Base-by-base conservation (phyloP, 495 filamentous ascomycete genomes). In the Penicillium bialowiezense region DNA sequence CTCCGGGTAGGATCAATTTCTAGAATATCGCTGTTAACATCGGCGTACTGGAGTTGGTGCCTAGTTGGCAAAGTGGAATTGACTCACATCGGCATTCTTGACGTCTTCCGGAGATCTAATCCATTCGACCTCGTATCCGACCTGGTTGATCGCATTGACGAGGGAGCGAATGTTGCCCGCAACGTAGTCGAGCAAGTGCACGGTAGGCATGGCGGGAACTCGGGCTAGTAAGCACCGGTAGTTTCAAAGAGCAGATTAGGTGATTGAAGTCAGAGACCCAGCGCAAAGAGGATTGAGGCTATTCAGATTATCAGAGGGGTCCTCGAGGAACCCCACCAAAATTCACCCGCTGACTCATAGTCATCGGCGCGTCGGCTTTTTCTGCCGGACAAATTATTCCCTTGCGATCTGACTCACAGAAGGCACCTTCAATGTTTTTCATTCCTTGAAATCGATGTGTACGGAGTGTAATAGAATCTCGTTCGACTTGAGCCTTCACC, bases 111-210 rank as follows among this genome's bases (percentile, higher is more conserved):
- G 95, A 9, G 79, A 80, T 47, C 78, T 88, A 53, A 98, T 77
- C 93, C 92, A 97, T 75, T 93, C 88, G 12, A 98, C 90, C 44
- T 84, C 81, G 65, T 91, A 97, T 48, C 95, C 93, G 45, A 90
- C 72, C 69, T 89, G 90, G 66, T 98, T 92, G 62, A 98, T 95
- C 54, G 93, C 93, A 72, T 98, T 98, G 63, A 90, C 91, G 56
- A 98, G 78, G 38, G 90, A 96, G 41, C 93, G 86, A 48, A 97
- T 82, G 71, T 98, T 98, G 52, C 93, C 93, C 26, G 84, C 84
- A 29, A 86, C 83, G 58, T 86, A 86, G 66, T 97, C 91, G 29
- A 98, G 82, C 41, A 98, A 76, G 74, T 98, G 86, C 45, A 97
- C 93, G 13, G 80, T 91, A 29, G 91, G 86, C 91, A 96, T 96